These are phyloP conservation scores for Parasitella parasitica DNA, from an alignment of 371 early-diverging fungal genomes.

Conservation along the genomic window DNA sequence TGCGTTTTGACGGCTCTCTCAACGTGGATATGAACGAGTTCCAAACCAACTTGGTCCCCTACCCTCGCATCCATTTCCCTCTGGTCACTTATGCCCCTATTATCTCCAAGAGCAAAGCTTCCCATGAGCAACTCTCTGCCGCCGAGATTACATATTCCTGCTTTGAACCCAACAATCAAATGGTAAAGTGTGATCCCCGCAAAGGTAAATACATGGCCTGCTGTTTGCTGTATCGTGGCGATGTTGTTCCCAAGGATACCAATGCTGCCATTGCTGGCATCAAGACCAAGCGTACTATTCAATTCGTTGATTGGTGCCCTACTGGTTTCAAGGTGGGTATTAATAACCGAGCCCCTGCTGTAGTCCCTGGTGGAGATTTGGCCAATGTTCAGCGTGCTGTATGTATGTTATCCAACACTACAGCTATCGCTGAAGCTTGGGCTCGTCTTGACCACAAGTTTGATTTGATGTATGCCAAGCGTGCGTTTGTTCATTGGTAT, in stretches of 20 bases:
- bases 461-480: slow-evolving; percentile 94
- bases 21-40: slow-evolving; percentile 97
- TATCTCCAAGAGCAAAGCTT: slow-evolving; percentile 86
- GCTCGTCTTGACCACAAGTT: slow-evolving; percentile 93
- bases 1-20: slow-evolving; percentile 95
- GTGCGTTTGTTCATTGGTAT: slow-evolving; percentile 98
- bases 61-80: slow-evolving; percentile 95
- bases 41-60: slow-evolving; percentile 96
- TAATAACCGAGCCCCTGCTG: slow-evolving; percentile 85
- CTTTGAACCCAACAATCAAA: slow-evolving; percentile 93
- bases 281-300: slow-evolving; percentile 88
- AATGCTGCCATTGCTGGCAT: slow-evolving; percentile 86
- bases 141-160: slow-evolving; percentile 90
- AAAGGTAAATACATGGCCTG: slow-evolving; percentile 96
- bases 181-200: slow-evolving; percentile 95
- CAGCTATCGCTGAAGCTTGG: slow-evolving; percentile 96
- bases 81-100: slow-evolving; percentile 94
- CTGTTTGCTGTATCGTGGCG: slow-evolving; percentile 93
- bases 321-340: slow-evolving; percentile 98
- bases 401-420: slow-evolving; percentile 94
- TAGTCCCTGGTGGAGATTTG: slow-evolving; percentile 85
- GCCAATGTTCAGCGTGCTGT: slow-evolving; percentile 90
- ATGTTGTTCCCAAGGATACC: slow-evolving; percentile 84
- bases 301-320: slow-evolving; percentile 98
- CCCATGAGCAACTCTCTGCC: slow-evolving; percentile 88